Evolutionary conservation across 1,284 basidiomycete species (phyloP).

Genomic region (Volvariella volvacea): DNA sequence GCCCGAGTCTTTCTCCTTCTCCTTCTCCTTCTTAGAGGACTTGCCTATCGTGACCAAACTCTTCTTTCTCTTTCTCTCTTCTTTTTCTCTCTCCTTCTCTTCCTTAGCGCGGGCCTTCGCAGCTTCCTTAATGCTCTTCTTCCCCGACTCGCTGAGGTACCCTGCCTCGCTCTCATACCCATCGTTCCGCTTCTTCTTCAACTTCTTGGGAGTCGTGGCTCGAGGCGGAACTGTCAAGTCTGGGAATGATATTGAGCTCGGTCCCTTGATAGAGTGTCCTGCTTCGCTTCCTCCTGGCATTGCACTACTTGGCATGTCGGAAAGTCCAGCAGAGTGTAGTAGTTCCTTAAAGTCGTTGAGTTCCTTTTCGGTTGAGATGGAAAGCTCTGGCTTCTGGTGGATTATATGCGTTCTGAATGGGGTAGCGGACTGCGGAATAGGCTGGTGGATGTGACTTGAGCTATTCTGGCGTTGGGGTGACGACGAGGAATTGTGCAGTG

Average conservation of each 20-base stretch:
- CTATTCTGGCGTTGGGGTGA: background rate
- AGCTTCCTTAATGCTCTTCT: slow-evolving; percentile 26
- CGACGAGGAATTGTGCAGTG: slow-evolving; percentile 9
- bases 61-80: slow-evolving; percentile 33
- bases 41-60: slow-evolving; percentile 35
- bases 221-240: slow-evolving; percentile 16
- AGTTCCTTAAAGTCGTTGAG: background rate
- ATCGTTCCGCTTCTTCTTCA: slow-evolving; percentile 34
- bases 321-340: background rate
- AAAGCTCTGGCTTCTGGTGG: background rate
- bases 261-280: background rate
- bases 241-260: slow-evolving; percentile 10
- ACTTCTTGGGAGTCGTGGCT: slow-evolving; percentile 25
- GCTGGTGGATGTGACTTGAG: slow-evolving; percentile 6
- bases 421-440: slow-evolving; percentile 3
- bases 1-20: slow-evolving; percentile 2
- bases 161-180: slow-evolving; percentile 52
- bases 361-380: background rate
- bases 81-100: slow-evolving; percentile 28
- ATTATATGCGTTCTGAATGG: background rate
- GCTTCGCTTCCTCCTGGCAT: no score
- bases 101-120: slow-evolving; percentile 20
- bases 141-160: slow-evolving; percentile 38
- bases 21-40: slow-evolving; percentile 15
- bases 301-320: no score